Evolutionary conservation across 2,329 filamentous ascomycete species (phyloP), one percentile per base, ranked within the genome.

Genomic region (Elsinoe arachidis): DNA sequence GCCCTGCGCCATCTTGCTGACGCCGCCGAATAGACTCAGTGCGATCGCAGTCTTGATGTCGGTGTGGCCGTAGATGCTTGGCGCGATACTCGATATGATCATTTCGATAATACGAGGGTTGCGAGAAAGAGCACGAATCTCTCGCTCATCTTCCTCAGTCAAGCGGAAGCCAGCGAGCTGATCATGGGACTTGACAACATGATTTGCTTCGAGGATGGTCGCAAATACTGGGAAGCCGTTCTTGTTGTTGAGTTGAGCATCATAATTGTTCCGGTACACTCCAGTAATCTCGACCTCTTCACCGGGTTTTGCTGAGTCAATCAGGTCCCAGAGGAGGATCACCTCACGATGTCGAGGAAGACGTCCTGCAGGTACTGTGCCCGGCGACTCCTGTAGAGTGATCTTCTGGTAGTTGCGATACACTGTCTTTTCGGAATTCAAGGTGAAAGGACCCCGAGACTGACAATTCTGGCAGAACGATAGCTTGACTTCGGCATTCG

Each of bases 341-440:
- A 99, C 92, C 69, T 99, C 93, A 55, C 93, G 84, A 68, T 93
- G 88, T 56, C 95, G 87, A 2, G 93, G 93, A 47, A 99, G 81
- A 72, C 93, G 91, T 67, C 93, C 93, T 35, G 95, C 91, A 3
- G 93, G 95, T 2, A 99, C 93, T 5, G 93, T 97, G 56, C 93
- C 95, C 3, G 93, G 93, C 0, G 95, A 96, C 72, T 99, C 93
- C 68, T 99, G 93, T 11, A 99, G 80, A 0, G 93, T 99, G 65
- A 99, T 78, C 70, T 96, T 99, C 72, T 99, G 93, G 74, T 96
- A 99, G 73, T 99, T 99, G 61, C 93, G 87, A 75, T 99, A 99
- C 14, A 99, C 88, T 0, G 93, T 99, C 78, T 96, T 95, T 70
- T 97, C 93, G 3, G 90, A 93, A 74, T 97, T 97, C 63, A 99